phyloP scores from a whole-genome alignment of 441 rosid species.

The Rhodomyrtus psidioides region DNA sequence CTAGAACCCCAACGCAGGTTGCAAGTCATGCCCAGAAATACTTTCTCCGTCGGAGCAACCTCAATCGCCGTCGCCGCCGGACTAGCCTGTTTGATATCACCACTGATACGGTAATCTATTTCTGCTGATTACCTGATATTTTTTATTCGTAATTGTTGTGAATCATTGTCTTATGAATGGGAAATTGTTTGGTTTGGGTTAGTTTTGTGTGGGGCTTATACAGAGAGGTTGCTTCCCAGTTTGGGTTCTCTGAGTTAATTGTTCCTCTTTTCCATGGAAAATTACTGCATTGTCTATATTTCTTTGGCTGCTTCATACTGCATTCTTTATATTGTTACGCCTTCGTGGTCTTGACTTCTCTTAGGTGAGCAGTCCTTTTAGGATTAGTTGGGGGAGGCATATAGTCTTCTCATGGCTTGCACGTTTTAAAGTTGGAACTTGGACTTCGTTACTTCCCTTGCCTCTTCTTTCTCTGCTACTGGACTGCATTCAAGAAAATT shows the following conservation, averaged over 20 bases:
- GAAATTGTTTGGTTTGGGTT: neutral
- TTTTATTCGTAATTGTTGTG: neutral
- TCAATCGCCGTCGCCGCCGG: conserved; percentile 81
- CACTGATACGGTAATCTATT: conserved; percentile 52
- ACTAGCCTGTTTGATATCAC: conserved; percentile 97
- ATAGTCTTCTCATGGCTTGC: neutral
- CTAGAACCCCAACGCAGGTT: conserved; percentile 87
- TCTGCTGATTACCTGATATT: no score
- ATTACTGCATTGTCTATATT: neutral
- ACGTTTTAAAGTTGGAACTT: neutral
- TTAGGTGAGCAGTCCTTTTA: neutral
- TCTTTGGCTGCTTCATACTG: neutral
- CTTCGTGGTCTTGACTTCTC: neutral
- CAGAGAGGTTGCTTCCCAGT: neutral
- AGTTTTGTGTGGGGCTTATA: neutral
- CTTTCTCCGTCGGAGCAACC: conserved; percentile 63
- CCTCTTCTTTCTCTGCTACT: neutral
- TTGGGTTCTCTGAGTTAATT: neutral
- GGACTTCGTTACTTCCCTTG: neutral
- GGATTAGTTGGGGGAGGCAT: neutral
- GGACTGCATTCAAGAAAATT: neutral
- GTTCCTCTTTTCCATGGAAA: neutral
- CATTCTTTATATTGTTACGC: neutral
- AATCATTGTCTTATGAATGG: neutral
- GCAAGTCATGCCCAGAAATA: conserved; percentile 98